Evolutionary conservation across 2,329 filamentous ascomycete genomes (phyloP), one percentile per base, ranked within the genome.

Genomic region (Colletotrichum endophyticum): DNA sequence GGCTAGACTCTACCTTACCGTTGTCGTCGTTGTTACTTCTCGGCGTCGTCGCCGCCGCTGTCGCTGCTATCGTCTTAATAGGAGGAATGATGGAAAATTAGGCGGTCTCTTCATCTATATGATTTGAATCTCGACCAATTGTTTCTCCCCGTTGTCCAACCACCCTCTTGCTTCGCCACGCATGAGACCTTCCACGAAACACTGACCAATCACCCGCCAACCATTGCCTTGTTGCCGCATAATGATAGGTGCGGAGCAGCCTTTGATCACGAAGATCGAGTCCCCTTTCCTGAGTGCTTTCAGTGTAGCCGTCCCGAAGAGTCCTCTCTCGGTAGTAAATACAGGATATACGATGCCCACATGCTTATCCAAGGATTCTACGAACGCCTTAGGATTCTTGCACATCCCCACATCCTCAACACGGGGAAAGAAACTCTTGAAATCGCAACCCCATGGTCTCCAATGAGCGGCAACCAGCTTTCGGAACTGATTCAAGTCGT

Each of bases 161-260:
- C 25, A 22, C 16, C 2, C 8, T 22, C 39, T 61, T 13, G 56
- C 56, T 32, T 61, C 56, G 1, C 53, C 56, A 49, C 34, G 32
- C 53, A 75, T 75, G 6, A 73, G 70, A 27, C 69, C 69, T n/a
- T 75, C 62, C 7, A 75, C 36, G n/a, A 75, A 72, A 32, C 69
- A 75, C 39, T 75, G 73, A 2, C 67, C 36, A 16, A 75, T 27
- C 8, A 75, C 68, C 34, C 36, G 22, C 68, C 69, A 75, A 3
- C 64, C 44, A 8, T 11, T 34, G 5, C 16, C 28, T 25, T 66
- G 8, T 28, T 39, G 28, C 15, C 69, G 61, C 69, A 75, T 66
- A 8, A 75, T 44, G 11, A 72, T 28, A 9, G 73, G 69, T 16
- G 62, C 73, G 19, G 73, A 75, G 16, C 73, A 72, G 5, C 69